Evolutionary conservation across 1,139 yeast species (phyloP), one percentile per base, ranked within the genome.

Genomic region (Tardiomyces digboiensis): DNA sequence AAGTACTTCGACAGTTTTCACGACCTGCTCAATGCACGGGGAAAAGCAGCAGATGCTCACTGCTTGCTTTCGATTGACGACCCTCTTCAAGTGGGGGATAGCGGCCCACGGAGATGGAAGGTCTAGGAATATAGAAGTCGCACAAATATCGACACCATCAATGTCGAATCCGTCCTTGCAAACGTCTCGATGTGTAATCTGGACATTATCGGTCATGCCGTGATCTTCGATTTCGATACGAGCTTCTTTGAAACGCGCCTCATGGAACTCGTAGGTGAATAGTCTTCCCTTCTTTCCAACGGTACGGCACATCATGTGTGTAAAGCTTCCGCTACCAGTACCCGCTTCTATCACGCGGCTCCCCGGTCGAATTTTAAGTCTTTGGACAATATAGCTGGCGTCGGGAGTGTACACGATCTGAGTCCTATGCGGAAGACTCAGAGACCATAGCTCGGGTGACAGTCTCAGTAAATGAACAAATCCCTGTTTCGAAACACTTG

Each of bases 101-200:
- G 98, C 98, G 21, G 80, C 80, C 97, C 98, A 91, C 3, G 99
- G 98, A 5, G 96, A 82, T 1, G 99, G 99, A 42, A 93, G 72
- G 60, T 93, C 99, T 52, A 93, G 72, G 57, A 93, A 93, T 0
- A 91, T 78, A 2, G 82, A 80, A 45, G 82, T 80, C 0, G 86
- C 94, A 36, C 72, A 62, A 8, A 81, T 56, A 10, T 52, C 54
- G 2, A 49, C 60, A 38, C 69, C 68, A 16, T 63, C 69, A 7
- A 86, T 68, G 29, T 69, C 74, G 61, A 93, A 93, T 1, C 98
- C 98, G 51, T 80, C 77, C 46, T 76, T 72, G 62, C 98, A 91
- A 14, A 93, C 98, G 63, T 93, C 97, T 53, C 98, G 72, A 60
- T 88, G 97, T 3, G 94, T 88, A 40, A 86, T 75, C 8, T 72